Conservation (phyloP, 805 yeast genomes). For the Suhomyces sp. region DNA sequence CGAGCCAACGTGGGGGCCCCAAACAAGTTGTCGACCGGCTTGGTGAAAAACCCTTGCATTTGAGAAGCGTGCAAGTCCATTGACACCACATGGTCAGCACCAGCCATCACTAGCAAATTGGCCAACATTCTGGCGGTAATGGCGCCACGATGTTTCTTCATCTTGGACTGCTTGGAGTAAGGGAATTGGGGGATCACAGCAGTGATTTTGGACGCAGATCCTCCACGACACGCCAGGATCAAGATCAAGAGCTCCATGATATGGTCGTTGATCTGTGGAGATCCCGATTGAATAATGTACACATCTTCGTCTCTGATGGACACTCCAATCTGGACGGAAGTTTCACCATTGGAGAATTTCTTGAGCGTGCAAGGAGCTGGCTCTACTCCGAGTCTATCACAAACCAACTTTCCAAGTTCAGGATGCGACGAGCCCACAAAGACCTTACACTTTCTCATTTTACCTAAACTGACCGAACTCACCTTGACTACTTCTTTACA, state of each 20-base stretch:
- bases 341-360: slow-evolving; percentile 96
- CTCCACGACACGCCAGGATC: slow-evolving; percentile 95
- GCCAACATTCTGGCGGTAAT: slow-evolving; percentile 98
- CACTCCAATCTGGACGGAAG: slow-evolving; percentile 91
- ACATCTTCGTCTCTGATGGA: slow-evolving; percentile 97
- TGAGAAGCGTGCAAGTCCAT: slow-evolving; percentile 97
- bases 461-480: not conserved
- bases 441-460: slow-evolving; percentile 94
- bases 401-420: slow-evolving; percentile 84
- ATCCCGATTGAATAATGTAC: slow-evolving; percentile 85
- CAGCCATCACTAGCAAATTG: slow-evolving; percentile 92
- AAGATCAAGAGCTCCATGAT: slow-evolving; percentile 93
- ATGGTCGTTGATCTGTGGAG: slow-evolving; percentile 85
- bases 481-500: slow-evolving; percentile 1
- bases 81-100: slow-evolving; percentile 97
- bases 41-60: slow-evolving; percentile 98
- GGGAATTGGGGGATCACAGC: slow-evolving; percentile 98
- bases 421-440: slow-evolving; percentile 98
- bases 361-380: slow-evolving; percentile 90
- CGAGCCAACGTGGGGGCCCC: slow-evolving; percentile 96
- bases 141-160: slow-evolving; percentile 99
- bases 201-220: slow-evolving; percentile 95
- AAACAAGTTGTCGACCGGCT: slow-evolving; percentile 94
- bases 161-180: slow-evolving; percentile 93
- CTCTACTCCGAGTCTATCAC: slow-evolving; percentile 86